Percentiles rank a stretch among this genome's conserved stretches.
phyloP scores from a whole-genome alignment of 805 yeast genomes.

The Wickerhamiella cacticola region DNA sequence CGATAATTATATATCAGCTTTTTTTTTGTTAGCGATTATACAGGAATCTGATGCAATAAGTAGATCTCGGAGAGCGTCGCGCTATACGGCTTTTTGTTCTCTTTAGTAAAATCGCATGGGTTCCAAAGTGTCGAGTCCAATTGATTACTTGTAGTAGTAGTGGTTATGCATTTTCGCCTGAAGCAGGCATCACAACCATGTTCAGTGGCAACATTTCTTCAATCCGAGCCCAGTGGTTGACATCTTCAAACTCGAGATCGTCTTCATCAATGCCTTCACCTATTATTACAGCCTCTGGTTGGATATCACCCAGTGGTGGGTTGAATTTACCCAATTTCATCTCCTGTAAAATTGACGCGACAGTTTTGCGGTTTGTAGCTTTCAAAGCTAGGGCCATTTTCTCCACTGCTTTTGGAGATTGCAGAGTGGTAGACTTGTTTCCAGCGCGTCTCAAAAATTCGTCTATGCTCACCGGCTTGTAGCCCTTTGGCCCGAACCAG shows the following conservation, averaged over 20 bases:
- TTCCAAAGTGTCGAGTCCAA: background rate
- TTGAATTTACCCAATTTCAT: background rate
- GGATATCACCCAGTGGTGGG: background rate
- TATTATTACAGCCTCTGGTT: background rate
- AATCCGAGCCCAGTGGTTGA: constrained; percentile 3
- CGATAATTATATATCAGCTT: no score
- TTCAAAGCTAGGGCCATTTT: constrained; percentile 3
- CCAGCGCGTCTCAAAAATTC: constrained; percentile 7
- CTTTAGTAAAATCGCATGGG: background rate
- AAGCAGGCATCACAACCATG: background rate
- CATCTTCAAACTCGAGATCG: constrained; percentile 1
- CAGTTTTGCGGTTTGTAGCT: constrained; percentile 1
- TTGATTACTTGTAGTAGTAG: background rate
- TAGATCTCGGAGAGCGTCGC: no score
- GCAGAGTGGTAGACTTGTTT: background rate
- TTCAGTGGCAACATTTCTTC: constrained; percentile 2
- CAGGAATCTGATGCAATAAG: no score
- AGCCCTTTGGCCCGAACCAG: constrained; percentile 10
- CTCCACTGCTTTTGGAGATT: background rate
- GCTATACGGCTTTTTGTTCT: no score
- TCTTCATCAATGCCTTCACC: background rate
- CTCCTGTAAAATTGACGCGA: background rate
- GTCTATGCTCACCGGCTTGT: background rate
- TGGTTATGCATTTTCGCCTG: background rate
- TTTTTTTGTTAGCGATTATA: no score